phyloP scores from a whole-genome alignment of 164 flowering plant species.

The Platanus orientalis region DNA sequence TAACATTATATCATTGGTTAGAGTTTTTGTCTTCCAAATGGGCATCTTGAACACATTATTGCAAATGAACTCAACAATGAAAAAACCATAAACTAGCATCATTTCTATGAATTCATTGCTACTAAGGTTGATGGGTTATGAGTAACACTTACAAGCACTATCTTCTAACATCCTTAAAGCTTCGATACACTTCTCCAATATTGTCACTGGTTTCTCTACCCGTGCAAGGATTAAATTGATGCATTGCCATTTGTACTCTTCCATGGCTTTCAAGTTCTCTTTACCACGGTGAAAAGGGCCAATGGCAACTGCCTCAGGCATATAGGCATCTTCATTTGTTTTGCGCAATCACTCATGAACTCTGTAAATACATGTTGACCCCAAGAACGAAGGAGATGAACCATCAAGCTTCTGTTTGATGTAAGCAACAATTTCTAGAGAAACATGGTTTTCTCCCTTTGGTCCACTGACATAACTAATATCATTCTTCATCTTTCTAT shows the following conservation, averaged over 20 bases:
- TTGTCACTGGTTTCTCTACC: slow-evolving; percentile 14
- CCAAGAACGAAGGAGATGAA: not conserved
- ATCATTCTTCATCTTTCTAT: too few relatives aligned
- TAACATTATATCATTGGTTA: slow-evolving; percentile 47
- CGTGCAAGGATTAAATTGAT: too few relatives aligned
- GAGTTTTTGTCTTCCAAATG: slow-evolving; percentile 38
- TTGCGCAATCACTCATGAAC: slow-evolving; percentile 14
- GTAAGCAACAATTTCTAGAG: too few relatives aligned
- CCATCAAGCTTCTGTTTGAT: too few relatives aligned
- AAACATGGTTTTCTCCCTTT: too few relatives aligned
- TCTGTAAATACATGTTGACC: slow-evolving; percentile 10
- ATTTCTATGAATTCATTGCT: slow-evolving; percentile 47
- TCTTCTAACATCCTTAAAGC: slow-evolving; percentile 32
- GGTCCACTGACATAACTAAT: too few relatives aligned
- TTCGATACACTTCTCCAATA: slow-evolving; percentile 19
- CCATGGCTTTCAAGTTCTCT: slow-evolving; percentile 10
- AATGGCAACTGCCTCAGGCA: slow-evolving; percentile 21
- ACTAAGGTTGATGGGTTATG: slow-evolving; percentile 26
- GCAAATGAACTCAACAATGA: slow-evolving; percentile 41
- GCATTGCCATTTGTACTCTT: slow-evolving; percentile 16
- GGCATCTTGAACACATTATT: slow-evolving; percentile 28
- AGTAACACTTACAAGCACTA: slow-evolving; percentile 39
- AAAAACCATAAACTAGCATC: slow-evolving; percentile 59
- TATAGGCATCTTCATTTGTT: slow-evolving; percentile 16
- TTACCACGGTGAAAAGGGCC: slow-evolving; percentile 24